phyloP scores from a whole-genome alignment of 202 grass and related monocot genomes.

The Cymbopogon flexuosus region DNA sequence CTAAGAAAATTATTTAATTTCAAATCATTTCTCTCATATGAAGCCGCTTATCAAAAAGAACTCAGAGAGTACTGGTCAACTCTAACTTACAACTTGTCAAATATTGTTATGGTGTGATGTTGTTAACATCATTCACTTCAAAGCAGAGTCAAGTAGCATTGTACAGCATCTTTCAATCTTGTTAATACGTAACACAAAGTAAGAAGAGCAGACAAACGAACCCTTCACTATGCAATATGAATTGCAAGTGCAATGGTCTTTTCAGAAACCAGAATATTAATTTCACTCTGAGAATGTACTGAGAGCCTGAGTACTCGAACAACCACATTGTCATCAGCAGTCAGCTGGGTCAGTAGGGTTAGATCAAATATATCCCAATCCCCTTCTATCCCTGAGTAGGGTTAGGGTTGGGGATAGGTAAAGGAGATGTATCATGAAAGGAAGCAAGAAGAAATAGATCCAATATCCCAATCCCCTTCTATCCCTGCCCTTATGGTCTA shows the following conservation, averaged over 20 bases:
- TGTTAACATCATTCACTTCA: background rate
- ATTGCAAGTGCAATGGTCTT: background rate
- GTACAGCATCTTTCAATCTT: background rate
- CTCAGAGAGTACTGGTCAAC: background rate
- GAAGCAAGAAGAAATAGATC: background rate
- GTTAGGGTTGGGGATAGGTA: background rate
- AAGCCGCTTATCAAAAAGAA: conserved; percentile 14
- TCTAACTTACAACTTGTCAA: background rate
- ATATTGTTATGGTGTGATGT: background rate
- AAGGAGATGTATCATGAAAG: background rate
- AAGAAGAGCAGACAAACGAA: background rate
- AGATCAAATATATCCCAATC: no score
- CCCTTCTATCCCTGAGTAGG: background rate
- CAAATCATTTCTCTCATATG: conserved; percentile 17
- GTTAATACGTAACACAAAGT: background rate
- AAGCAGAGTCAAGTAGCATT: background rate
- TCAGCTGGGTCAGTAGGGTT: background rate
- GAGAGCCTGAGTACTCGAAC: no score
- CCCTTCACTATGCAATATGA: background rate
- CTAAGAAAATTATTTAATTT: conserved; percentile 41
- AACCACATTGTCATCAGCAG: background rate
- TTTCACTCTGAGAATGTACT: background rate
- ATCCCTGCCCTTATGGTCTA: background rate
- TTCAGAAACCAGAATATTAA: background rate
- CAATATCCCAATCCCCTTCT: background rate